A percentile compares a stretch with the other conserved stretches of the same genome.
Conservation (phyloP, 2,329 filamentous ascomycete genomes). For the Diaporthe citriasiana region DNA sequence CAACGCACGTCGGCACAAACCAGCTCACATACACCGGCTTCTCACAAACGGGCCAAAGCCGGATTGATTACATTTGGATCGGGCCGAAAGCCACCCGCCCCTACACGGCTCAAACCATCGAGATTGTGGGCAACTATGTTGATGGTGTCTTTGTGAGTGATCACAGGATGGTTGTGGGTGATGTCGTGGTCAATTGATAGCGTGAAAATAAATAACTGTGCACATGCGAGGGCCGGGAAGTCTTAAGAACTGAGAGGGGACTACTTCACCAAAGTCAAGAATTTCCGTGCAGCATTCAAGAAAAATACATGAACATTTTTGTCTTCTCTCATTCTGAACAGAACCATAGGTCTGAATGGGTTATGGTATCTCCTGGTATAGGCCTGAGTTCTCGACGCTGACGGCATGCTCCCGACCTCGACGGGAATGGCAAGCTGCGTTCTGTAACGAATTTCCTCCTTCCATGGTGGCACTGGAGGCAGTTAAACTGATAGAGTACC, state of each 20-base stretch:
- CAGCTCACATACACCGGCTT: conserved; percentile 61
- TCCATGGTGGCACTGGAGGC: neutral
- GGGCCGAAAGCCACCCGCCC: conserved; percentile 40
- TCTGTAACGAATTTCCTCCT: no score
- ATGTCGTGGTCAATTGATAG: neutral
- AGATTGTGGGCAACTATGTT: conserved; percentile 58
- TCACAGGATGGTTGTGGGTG: conserved; percentile 37
- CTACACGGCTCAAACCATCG: conserved; percentile 51
- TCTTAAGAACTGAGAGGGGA: neutral
- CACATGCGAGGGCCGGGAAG: no score
- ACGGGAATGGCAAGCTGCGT: no score
- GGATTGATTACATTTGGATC: conserved; percentile 60
- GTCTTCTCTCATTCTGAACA: no score
- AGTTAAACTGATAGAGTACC: neutral
- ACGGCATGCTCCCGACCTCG: no score
- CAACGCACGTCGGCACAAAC: conserved; percentile 54
- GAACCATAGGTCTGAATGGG: no score
- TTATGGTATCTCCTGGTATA: no score
- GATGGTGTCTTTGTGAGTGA: conserved; percentile 48
- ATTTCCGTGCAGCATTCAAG: neutral
- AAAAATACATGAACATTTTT: no score
- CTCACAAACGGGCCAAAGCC: conserved; percentile 46
- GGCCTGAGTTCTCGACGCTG: neutral
- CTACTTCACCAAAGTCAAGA: no score
- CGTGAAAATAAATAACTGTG: no score